Conservation (phyloP, 75 land plant species). For the Isoetes taiwanensis region DNA sequence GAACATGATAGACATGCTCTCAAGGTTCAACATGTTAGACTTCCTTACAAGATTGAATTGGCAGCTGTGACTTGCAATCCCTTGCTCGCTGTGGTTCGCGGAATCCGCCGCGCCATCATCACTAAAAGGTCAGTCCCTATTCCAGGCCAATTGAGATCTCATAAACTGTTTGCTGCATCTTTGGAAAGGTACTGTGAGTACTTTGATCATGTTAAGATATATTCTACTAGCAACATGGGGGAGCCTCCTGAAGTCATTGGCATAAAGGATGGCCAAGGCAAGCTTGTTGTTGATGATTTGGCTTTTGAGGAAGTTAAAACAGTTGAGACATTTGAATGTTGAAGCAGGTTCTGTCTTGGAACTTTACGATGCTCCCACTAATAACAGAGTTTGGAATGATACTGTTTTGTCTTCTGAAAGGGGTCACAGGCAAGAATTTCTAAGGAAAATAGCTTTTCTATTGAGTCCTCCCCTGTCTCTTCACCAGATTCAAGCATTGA, state of each 20-base stretch:
- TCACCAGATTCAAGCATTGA: no score
- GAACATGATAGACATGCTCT: neutral
- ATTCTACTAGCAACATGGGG: slow-evolving; percentile 43
- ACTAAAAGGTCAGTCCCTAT: slow-evolving; percentile 73
- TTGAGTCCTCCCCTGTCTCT: no score
- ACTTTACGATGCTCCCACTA: no score
- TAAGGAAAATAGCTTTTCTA: no score
- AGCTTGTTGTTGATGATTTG: slow-evolving; percentile 43
- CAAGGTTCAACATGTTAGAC: slow-evolving; percentile 11
- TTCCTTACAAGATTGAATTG: slow-evolving; percentile 63
- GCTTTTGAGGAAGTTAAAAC: slow-evolving; percentile 31
- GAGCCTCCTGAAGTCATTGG: slow-evolving; percentile 53
- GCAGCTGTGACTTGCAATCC: slow-evolving; percentile 81
- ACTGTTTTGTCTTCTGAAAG: slow-evolving; percentile 36
- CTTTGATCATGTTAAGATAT: slow-evolving; percentile 63
- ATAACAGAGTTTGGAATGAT: slow-evolving; percentile 47
- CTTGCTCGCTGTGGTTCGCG: slow-evolving; percentile 69
- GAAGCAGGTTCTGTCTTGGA: slow-evolving; percentile 60
- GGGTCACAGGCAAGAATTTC: slow-evolving; percentile 27
- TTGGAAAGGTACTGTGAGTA: slow-evolving; percentile 38
- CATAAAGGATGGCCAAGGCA: slow-evolving; percentile 48
- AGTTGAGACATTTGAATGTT: slow-evolving; percentile 40
- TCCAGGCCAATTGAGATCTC: slow-evolving; percentile 62
- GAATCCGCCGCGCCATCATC: slow-evolving; percentile 74
- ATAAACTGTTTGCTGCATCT: slow-evolving; percentile 65